Conservation (phyloP, 768 basidiomycete species). For the Neoboletus subvelutipes region DNA sequence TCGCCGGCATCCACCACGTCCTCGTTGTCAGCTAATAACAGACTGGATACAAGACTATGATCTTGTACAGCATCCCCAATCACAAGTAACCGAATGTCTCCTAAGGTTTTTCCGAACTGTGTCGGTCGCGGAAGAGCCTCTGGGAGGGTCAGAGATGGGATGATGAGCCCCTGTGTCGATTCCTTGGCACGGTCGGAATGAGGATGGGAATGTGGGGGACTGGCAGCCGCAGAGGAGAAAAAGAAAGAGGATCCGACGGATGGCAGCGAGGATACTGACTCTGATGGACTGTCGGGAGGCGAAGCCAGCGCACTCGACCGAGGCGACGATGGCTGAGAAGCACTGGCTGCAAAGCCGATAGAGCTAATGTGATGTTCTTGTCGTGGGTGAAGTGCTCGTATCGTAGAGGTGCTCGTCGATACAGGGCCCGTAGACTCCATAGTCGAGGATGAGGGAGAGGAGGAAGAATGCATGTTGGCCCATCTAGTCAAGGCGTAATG, state of each 20-base stretch:
- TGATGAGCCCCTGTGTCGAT: conserved; percentile 57
- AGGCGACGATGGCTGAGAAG: conserved; percentile 48
- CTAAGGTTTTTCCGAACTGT: conserved; percentile 65
- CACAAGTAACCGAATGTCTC: conserved; percentile 57
- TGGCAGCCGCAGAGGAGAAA: conserved; percentile 71
- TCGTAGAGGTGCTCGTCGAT: conserved; percentile 40
- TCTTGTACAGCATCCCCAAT: conserved; percentile 43
- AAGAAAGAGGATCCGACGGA: conserved; percentile 76
- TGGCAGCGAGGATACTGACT: conserved; percentile 67
- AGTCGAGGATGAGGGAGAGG: conserved; percentile 7
- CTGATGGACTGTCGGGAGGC: conserved; percentile 61
- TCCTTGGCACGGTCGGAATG: conserved; percentile 41
- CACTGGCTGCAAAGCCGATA: conserved; percentile 2
- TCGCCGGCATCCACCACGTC: conserved; percentile 61
- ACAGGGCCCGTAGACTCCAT: conserved; percentile 26
- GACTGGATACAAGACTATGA: conserved; percentile 38
- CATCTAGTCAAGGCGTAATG: neutral
- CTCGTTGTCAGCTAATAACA: conserved; percentile 64
- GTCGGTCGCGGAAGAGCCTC: conserved; percentile 62
- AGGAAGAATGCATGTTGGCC: neutral
- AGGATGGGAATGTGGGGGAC: conserved; percentile 54
- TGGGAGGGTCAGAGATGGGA: conserved; percentile 67
- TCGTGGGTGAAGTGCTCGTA: conserved; percentile 35
- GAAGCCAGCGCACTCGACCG: conserved; percentile 52
- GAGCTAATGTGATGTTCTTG: conserved; percentile 17